phyloP scores from a whole-genome alignment of 2,329 filamentous ascomycete genomes.

The Cladobotryum protrusum region DNA sequence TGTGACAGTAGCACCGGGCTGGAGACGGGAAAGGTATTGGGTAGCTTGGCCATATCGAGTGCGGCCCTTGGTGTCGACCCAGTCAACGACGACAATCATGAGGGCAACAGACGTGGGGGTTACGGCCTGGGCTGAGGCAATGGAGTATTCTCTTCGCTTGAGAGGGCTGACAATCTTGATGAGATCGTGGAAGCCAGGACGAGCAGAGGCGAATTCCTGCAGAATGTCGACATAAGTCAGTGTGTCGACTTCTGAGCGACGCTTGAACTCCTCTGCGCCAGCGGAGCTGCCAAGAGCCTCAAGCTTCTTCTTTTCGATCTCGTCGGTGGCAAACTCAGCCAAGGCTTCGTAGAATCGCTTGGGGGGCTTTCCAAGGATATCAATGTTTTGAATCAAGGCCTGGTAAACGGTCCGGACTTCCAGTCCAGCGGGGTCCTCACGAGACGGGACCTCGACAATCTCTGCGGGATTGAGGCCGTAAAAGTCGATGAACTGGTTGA shows the following conservation, averaged over 20 bases:
- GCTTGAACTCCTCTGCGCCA: slow-evolving; percentile 86
- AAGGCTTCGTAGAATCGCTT: slow-evolving; percentile 97
- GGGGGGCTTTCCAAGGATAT: slow-evolving; percentile 93
- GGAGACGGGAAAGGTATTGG: slow-evolving; percentile 74
- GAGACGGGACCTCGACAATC: slow-evolving; percentile 84
- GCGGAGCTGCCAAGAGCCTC: slow-evolving; percentile 69
- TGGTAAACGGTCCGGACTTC: slow-evolving; percentile 94
- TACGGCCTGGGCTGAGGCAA: slow-evolving; percentile 93
- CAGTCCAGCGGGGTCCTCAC: slow-evolving; percentile 65
- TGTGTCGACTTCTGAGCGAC: slow-evolving; percentile 82
- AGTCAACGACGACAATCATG: slow-evolving; percentile 96
- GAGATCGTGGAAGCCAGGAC: slow-evolving; percentile 82
- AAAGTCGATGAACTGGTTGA: slow-evolving; percentile 79
- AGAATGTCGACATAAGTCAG: slow-evolving; percentile 87
- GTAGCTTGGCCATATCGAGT: slow-evolving; percentile 91
- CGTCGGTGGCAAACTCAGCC: slow-evolving; percentile 76
- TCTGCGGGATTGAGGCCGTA: slow-evolving; percentile 80
- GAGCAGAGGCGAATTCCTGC: slow-evolving; percentile 83
- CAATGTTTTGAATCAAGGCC: slow-evolving; percentile 82
- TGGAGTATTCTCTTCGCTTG: slow-evolving; percentile 98
- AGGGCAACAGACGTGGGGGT: slow-evolving; percentile 83
- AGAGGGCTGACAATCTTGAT: slow-evolving; percentile 80
- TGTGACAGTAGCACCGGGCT: slow-evolving; percentile 71
- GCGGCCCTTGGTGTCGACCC: slow-evolving; percentile 83
- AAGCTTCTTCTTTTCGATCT: slow-evolving; percentile 75